Base-by-base conservation (phyloP, 208 protist genomes). In the Leishmania guyanensis region DNA sequence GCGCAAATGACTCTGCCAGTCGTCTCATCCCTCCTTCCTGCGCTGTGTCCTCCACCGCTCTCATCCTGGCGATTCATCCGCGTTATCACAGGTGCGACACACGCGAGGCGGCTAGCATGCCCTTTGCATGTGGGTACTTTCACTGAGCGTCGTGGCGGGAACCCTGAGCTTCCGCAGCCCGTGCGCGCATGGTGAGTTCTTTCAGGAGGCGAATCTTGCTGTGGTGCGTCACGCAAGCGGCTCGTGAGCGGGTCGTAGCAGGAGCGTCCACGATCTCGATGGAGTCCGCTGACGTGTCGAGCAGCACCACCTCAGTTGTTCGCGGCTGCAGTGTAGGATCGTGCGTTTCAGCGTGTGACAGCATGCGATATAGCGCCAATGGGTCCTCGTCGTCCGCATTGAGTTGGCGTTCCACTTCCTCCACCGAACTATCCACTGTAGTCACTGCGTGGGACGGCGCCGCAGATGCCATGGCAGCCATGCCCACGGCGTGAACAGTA, bases 371-470 rank as follows among this genome's bases (percentile, higher is more conserved):
- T 10, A 97, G 79, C 43, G 90, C 86, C 39, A 91, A 72, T 14
- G 93, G 93, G 68, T 97, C 90, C 53, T 93, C 84, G 56, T 94
- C 89, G 6, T 82, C 84, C 29, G 75, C 82, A 43, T 75, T 64
- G 50, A 87, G 62, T 75, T 85, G 81, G 22, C 50, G 62, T 54
- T 76, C 80, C 51, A 90, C 81, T 26, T 83, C 80, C 53, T 79
- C 66, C 54, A 64, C 72, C 22, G 46, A 50, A 68, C 79, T 82
- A 51, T 89, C 86, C 20, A 50, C 70, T 29, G 80, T 89, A 10
- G 79, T 89, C 3, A 68, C 46, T 4, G 78, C 69, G 50, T 60
- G 36, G n/a, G 62, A 6, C 12, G 54, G 84, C 54, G 39, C 53
- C 12, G 60, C 53, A 26, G 51, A 62, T 8, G 79, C 64, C 64